Base-by-base conservation (phyloP, 441 rosid species). In the Aquilaria agallochum region DNA sequence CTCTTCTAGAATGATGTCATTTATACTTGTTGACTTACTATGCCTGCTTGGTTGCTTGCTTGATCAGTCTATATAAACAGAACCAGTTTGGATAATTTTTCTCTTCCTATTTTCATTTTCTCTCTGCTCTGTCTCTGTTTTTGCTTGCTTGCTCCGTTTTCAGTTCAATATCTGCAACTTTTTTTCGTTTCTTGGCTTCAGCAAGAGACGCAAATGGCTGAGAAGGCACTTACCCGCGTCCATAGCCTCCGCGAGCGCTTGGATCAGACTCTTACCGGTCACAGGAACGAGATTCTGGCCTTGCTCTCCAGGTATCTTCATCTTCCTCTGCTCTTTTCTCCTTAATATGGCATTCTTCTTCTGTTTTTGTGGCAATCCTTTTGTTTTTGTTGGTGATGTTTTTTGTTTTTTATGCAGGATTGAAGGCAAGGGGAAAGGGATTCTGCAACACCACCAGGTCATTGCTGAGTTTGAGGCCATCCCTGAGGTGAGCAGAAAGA, bases 191-290 rank as follows among this genome's bases (percentile, higher is more conserved):
- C 83, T 20, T 20, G 27, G 27, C 27, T 20, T 20, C 27, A 20
- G 27, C 27, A 20, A 20, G 27, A 20, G 27, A 20, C 27, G 27
- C 27, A 20, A 78, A 88, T 85, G 92, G 71, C 84, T 30, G 89
- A 82, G 8, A 81, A 82, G 60, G 73, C 56, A 53, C 63, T 95
- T 51, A 88, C 99, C 63, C 88, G 98, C 52, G 93, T 80, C 46
- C 96, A 85, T 65, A 95, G 98, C 79, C 88, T 90, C 60, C 89
- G 96, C 59, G 97, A 92, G 75, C 99, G 99, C 56, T 73, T 95
- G 77, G 85, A 85, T 47, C 84, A 84, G 68, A 92, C 95, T 40
- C 95, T 95, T n/a, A 60, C 71, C 62, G 74, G 74, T 67, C 83
- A 89, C 66, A 88, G 90, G 63, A 92, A 95, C 64, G 97, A 92